A percentile compares a stretch with the other conserved stretches of the same genome.
phyloP scores from a whole-genome alignment of 306 rosid genomes.

The Mucuna pruriens region DNA sequence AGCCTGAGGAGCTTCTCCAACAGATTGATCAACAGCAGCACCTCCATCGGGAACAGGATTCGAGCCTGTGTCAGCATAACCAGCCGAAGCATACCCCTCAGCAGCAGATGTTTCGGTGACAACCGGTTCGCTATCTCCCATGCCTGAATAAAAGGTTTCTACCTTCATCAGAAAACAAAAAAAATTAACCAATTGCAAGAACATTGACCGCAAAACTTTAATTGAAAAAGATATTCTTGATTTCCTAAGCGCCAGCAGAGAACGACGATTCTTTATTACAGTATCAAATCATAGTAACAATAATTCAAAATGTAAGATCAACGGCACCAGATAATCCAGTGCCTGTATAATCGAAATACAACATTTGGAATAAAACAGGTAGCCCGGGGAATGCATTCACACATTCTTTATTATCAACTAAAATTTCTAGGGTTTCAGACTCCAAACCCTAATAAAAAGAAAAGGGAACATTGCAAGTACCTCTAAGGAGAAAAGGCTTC shows the following conservation, averaged over 20 bases:
- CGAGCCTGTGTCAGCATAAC: conserved; percentile 51
- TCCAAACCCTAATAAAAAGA: conserved; percentile 49
- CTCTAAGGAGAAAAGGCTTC: conserved; percentile 38
- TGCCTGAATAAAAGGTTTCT: conserved; percentile 29
- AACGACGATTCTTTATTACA: not conserved
- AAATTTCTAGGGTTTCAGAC: conserved; percentile 53
- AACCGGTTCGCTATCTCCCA: conserved; percentile 82
- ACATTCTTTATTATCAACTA: not conserved
- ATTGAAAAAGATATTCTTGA: not conserved
- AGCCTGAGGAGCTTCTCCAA: conserved; percentile 48
- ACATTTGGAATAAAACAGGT: not conserved
- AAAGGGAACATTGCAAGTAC: conserved; percentile 18
- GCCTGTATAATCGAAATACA: not conserved
- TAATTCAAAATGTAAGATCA: not conserved
- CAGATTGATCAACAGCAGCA: conserved; percentile 38
- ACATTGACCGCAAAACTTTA: not conserved
- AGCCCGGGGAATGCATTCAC: not conserved
- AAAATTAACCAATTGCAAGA: not conserved
- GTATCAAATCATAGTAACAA: not conserved
- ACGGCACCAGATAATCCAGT: not conserved
- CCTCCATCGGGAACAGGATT: conserved; percentile 49
- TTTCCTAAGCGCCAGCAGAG: not conserved
- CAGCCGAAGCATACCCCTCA: conserved; percentile 52
- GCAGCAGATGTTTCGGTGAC: conserved; percentile 61
- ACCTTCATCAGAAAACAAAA: conserved; percentile 33